phyloP scores from a whole-genome alignment of 2,329 filamentous ascomycete species.

The Amesomyces nigricolor region DNA sequence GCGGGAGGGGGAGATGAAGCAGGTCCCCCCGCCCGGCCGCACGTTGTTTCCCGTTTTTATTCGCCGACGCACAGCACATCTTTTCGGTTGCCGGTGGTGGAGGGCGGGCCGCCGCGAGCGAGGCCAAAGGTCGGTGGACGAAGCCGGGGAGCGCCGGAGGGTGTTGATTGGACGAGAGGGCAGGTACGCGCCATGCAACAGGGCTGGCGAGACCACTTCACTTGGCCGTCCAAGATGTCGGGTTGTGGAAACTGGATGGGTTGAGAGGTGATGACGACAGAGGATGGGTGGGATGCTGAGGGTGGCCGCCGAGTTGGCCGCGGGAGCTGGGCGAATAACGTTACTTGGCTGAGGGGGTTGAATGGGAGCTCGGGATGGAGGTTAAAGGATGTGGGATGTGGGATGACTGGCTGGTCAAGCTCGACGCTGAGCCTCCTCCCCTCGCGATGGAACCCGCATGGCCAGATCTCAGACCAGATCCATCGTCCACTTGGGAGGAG shows the following conservation, averaged over 20 bases:
- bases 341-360: not conserved
- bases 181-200: constrained; percentile 18
- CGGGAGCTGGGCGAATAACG: not conserved
- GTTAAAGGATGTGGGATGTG: not conserved
- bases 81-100: constrained; percentile 12
- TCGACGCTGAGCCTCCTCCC: too few relatives aligned
- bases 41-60: constrained; percentile 10
- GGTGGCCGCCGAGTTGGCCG: constrained; percentile 1
- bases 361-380: not conserved
- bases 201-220: constrained; percentile 14
- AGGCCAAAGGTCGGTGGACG: constrained; percentile 16
- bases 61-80: not conserved
- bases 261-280: constrained; percentile 9
- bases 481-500: too few relatives aligned
- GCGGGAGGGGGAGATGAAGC: too few relatives aligned
- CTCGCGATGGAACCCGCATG: too few relatives aligned
- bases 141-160: constrained; percentile 9
- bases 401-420: not conserved
- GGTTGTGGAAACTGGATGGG: constrained; percentile 9
- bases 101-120: constrained; percentile 17
- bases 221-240: constrained; percentile 12
- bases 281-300: not conserved
- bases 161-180: constrained; percentile 17
- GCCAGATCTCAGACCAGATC: too few relatives aligned
- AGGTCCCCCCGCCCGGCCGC: not conserved